Evolutionary conservation across 139 green algal species (phyloP).

Genomic region (Volvox africanus): DNA sequence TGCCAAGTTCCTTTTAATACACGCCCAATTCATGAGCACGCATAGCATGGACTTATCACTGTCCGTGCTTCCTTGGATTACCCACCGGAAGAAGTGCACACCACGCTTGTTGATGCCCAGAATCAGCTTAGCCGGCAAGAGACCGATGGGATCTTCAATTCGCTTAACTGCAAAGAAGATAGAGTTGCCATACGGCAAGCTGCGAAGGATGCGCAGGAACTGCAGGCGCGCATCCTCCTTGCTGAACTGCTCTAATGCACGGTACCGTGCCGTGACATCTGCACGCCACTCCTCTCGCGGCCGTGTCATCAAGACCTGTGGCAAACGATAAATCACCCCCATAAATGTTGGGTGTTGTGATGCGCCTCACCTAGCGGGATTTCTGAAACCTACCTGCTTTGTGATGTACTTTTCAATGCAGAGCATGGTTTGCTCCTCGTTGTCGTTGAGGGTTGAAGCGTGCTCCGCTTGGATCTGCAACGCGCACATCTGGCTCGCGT

Average conservation of each 20-base stretch:
- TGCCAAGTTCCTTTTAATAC: too few species aligned
- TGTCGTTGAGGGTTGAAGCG: constrained; percentile 72
- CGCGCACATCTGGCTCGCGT: constrained; percentile 94
- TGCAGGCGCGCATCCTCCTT: constrained; percentile 93
- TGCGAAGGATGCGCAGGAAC: constrained; percentile 95
- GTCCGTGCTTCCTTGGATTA: background rate
- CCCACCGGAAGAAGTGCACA: constrained; percentile 85
- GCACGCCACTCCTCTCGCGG: constrained; percentile 84
- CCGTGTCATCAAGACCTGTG: constrained; percentile 80
- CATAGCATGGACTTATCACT: too few species aligned
- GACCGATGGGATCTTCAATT: constrained; percentile 96
- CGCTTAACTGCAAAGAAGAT: constrained; percentile 81
- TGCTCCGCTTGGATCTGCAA: constrained; percentile 86
- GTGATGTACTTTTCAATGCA: constrained; percentile 83
- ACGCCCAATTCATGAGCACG: too few species aligned
- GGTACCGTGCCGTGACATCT: constrained; percentile 87
- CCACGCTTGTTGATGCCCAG: constrained; percentile 98
- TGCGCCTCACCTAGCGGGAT: background rate
- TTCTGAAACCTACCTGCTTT: constrained; percentile 64
- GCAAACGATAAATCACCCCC: background rate
- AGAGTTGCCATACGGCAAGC: constrained; percentile 92
- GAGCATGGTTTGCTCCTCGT: constrained; percentile 69
- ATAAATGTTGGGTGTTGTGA: too few species aligned
- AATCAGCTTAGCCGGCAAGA: constrained; percentile 94
- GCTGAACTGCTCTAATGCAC: constrained; percentile 82